Evolutionary conservation across 176 grass and related monocot genomes (phyloP).

Genomic region (Cenchrus fungigraminus): DNA sequence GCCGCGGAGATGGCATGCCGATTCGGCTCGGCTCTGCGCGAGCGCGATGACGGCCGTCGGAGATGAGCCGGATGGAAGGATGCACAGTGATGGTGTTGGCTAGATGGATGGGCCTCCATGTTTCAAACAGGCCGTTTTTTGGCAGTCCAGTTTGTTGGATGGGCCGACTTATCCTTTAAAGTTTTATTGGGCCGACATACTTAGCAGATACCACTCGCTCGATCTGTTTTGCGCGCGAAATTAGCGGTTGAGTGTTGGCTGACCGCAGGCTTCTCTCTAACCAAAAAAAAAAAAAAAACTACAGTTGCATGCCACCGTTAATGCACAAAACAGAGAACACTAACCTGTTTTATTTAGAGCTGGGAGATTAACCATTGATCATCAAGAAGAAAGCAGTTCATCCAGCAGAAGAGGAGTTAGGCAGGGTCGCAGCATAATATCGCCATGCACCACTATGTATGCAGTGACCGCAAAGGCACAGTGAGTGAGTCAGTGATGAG

Average conservation of each 20-base stretch:
- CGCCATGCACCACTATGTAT: neutral
- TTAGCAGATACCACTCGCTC: too few species aligned
- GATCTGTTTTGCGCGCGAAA: too few species aligned
- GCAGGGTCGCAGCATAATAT: neutral
- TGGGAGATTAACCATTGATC: neutral
- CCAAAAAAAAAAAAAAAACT: too few species aligned
- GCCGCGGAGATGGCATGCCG: conserved; percentile 30
- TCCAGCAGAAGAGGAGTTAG: neutral
- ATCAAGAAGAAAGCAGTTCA: neutral
- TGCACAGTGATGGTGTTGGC: too few species aligned
- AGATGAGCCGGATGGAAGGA: conserved; percentile 15
- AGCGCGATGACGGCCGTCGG: neutral
- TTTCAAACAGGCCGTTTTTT: neutral
- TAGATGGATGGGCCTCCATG: conserved; percentile 1
- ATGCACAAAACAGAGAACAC: neutral
- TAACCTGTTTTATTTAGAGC: neutral
- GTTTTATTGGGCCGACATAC: neutral
- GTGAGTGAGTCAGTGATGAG: neutral
- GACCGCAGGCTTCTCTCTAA: too few species aligned
- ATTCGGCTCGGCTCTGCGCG: neutral
- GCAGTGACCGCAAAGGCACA: neutral
- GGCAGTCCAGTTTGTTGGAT: neutral
- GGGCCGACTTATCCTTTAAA: neutral
- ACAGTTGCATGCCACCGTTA: neutral
- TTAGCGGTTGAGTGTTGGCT: too few species aligned